phyloP scores from a whole-genome alignment of 2,329 filamentous ascomycete genomes.

The Taxawa tesnikishii region DNA sequence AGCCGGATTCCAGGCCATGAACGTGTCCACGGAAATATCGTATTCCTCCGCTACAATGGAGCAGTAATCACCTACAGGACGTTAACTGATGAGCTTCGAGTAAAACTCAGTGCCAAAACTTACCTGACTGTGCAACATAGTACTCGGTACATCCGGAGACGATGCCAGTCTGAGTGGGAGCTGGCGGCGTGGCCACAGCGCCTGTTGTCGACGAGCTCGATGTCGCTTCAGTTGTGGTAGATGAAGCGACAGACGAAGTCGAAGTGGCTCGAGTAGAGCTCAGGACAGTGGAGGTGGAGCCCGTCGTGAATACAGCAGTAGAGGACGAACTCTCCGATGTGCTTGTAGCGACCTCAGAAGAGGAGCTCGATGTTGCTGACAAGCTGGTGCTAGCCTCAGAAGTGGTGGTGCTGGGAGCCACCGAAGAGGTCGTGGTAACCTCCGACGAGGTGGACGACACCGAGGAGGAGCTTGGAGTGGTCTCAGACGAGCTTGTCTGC shows the following conservation, averaged over 20 bases:
- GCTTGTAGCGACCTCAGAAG: slow-evolving; percentile 1
- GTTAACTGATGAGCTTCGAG: neutral
- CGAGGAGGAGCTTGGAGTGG: neutral
- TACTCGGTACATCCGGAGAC: slow-evolving; percentile 14
- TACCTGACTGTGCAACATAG: slow-evolving; percentile 11
- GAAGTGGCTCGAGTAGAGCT: neutral
- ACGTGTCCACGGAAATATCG: slow-evolving; percentile 10
- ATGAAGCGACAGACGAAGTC: slow-evolving; percentile 1
- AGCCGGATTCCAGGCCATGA: slow-evolving; percentile 16
- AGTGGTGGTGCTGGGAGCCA: neutral
- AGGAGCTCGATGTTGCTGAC: neutral
- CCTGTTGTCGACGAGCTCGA: slow-evolving; percentile 5
- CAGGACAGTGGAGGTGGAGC: neutral
- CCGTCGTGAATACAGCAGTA: neutral
- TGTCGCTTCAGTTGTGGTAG: slow-evolving; percentile 2
- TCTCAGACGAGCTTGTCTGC: neutral
- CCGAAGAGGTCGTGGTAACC: neutral
- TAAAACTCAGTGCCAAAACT: too few relatives aligned
- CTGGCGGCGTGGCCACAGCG: slow-evolving; percentile 9
- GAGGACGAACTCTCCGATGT: slow-evolving; percentile 1
- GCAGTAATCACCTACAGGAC: slow-evolving; percentile 12
- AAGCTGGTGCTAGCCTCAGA: neutral
- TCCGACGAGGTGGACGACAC: neutral
- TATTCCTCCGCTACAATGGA: slow-evolving; percentile 10
- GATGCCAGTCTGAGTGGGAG: slow-evolving; percentile 12